Base-by-base conservation (phyloP, 2,329 filamentous ascomycete species). In the Ceratocystis ficicola region DNA sequence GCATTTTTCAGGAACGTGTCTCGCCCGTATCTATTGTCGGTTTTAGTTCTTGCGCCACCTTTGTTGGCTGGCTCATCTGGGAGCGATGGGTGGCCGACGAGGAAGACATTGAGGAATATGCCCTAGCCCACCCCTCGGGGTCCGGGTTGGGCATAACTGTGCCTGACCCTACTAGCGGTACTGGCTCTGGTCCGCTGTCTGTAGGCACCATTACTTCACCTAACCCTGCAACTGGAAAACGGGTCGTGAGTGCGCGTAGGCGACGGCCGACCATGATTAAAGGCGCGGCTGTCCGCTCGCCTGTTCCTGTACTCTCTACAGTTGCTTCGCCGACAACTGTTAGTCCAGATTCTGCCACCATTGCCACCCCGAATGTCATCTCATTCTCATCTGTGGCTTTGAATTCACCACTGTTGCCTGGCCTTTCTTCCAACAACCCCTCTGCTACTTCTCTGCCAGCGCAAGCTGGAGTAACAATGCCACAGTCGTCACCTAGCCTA, bases 51-150 rank as follows among this genome's bases (percentile, higher is more conserved):
- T 79, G 89, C 52, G 86, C 86, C 22, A 96, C 93, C 0, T 85
- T 95, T 48, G 75, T 93, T 20, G 92, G 92, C 15, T 99, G 93
- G 93, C 78, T 90, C 17, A 74, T 96, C 7, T 96, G 92, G 88
- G 93, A 97, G 72, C 85, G 84, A 73, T 97, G 93, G 94, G 84
- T 94, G 65, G 86, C 87, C 65, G 82, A 88, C 72, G 84, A 88
- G 71, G 82, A 87, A 68, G 79, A 78, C 64, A 72, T 77, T 65
- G 76, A 80, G 71, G 77, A 77, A 75, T 63, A 68, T 73, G 60
- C 71, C 69, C n/a, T 68, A 70, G 36, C 68, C 68, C 67, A 59
- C 70, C 70, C 57, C 69, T 73, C 70, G 69, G 72, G 68, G 67
- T n/a, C 69, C 67, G 72, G 48, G 72, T 74, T 36, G 71, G 75